Evolutionary conservation across 495 filamentous ascomycete genomes (phyloP), one percentile per base, ranked within the genome.

Genomic region (Penicillium taxi): DNA sequence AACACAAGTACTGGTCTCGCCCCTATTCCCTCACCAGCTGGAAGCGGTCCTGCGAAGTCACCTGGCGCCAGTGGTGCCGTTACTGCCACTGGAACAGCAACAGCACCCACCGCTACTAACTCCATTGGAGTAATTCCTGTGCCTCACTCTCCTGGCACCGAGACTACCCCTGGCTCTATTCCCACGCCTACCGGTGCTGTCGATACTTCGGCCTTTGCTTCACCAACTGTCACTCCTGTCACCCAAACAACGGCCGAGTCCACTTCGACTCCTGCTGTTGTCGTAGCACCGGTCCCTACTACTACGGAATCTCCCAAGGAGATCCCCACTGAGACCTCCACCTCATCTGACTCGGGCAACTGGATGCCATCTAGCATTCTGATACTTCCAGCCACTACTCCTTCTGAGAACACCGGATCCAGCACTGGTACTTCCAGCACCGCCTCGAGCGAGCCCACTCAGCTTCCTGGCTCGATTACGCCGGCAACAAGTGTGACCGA

Each of bases 381-480:
- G 6, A 37, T 52, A 9, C 12, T 39, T 35, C 53, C 50, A 20
- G 48, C 53, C 11, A 39, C 50, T 5, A 52, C 53, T 1, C 26
- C 56, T 1, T 51, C 58, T 12, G 42, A 53, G 25, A 41, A 44
- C 18, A 43, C 52, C 6, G 39, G 56, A 16, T 58, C 17, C 33
- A 37, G 64, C 8, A 59, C 41, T 9, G 68, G 63, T 11, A 59
- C 41, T 7, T 69, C 62, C n/a, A 56, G 57, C 28, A 63, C 65
- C 14, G 18, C 25, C 15, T 33, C 23, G 9, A 19, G 34, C 26
- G 32, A 28, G 6, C 75, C 84, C 0, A 70, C 78, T 0, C 54
- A 59, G 19, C 67, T 93, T 26, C 88, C 90, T 7, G 75, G 74
- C 41, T 74, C 84, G 18, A 91, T 96, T 42, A 70, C 75, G 14